A percentile compares a stretch with the other conserved stretches of the same genome.
phyloP scores from a whole-genome alignment of 805 yeast genomes.

The Ogataea trehalophila region DNA sequence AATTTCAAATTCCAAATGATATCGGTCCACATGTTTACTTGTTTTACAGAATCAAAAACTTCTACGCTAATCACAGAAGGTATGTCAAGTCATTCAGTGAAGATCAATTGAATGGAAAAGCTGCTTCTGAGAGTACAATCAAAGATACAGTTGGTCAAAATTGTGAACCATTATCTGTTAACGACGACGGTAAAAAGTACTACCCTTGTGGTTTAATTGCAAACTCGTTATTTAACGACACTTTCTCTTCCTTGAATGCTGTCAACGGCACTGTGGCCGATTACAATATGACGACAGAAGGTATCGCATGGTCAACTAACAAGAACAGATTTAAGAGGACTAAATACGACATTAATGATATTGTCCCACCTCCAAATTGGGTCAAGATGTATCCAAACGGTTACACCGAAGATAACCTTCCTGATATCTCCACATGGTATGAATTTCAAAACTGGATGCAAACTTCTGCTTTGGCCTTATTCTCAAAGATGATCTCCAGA shows the following conservation, averaged over 20 bases:
- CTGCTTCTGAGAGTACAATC: slow-evolving; percentile 48
- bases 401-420: slow-evolving; percentile 62
- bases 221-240: slow-evolving; percentile 74
- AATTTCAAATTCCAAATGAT: slow-evolving; percentile 70
- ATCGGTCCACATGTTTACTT: slow-evolving; percentile 70
- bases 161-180: slow-evolving; percentile 58
- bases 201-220: slow-evolving; percentile 88
- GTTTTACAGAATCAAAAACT: slow-evolving; percentile 80
- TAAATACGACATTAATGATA: slow-evolving; percentile 49
- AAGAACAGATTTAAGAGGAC: slow-evolving; percentile 61
- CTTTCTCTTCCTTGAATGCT: slow-evolving; percentile 47
- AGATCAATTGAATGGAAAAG: slow-evolving; percentile 74
- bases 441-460: slow-evolving; percentile 85
- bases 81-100: slow-evolving; percentile 85
- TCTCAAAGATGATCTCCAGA: slow-evolving; percentile 60
- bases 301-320: slow-evolving; percentile 72
- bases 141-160: slow-evolving; percentile 49
- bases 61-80: slow-evolving; percentile 90
- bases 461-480: slow-evolving; percentile 67
- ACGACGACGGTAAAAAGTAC: slow-evolving; percentile 44
- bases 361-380: slow-evolving; percentile 88
- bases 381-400: slow-evolving; percentile 64
- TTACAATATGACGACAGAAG: slow-evolving; percentile 43
- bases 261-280: slow-evolving; percentile 39
- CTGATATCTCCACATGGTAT: slow-evolving; percentile 63